Base-by-base conservation (phyloP, 2,329 filamentous ascomycete species). In the Hypoxylon sp. region DNA sequence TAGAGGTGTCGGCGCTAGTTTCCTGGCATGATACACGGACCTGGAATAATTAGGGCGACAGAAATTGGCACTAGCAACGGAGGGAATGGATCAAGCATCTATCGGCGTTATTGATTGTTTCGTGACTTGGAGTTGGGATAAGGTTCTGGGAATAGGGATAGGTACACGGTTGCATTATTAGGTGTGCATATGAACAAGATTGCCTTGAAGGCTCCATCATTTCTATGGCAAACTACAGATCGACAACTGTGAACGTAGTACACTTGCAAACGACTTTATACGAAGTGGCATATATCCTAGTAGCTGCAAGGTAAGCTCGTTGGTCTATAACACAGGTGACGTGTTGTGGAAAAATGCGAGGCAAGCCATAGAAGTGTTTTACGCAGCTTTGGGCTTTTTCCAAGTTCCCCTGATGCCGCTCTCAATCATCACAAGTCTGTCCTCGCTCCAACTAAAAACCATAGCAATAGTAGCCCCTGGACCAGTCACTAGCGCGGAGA, bases 1-100 rank as follows among this genome's bases (percentile, higher is more conserved):
- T 63, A 87, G 89, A 67, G 88, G 88, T 32, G 84, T 87, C 2
- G 83, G 84, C 66, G 88, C 88, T 59, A 90, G 88, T 74, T 90
- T 90, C 72, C 76, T 89, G 64, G 84, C 80, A 59, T 87, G 73
- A 78, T 62, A 75, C 63, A 60, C 25, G 43, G 60, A 21, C 46
- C 60, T 52, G n/a, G 48, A 55, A 67, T 57, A 32, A 65, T 58
- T 19, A 67, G 60, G 53, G 45, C 28, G 59, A 55, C 41, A 48
- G n/a, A 50, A n/a, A 41, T 46, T 50, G 36, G 57, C 45, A 60
- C 30, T 56, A 38, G 30, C 28, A 51, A 64, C n/a, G 60, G 50
- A 38, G 30, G 62, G 52, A 13, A n/a, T 23, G 66, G 62, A 43
- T 38, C 45, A 32, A 64, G 73, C 71, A 74, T 74, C 19, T 45